phyloP scores from a whole-genome alignment of 129 eudicot species.

The Flaveria brownii region DNA sequence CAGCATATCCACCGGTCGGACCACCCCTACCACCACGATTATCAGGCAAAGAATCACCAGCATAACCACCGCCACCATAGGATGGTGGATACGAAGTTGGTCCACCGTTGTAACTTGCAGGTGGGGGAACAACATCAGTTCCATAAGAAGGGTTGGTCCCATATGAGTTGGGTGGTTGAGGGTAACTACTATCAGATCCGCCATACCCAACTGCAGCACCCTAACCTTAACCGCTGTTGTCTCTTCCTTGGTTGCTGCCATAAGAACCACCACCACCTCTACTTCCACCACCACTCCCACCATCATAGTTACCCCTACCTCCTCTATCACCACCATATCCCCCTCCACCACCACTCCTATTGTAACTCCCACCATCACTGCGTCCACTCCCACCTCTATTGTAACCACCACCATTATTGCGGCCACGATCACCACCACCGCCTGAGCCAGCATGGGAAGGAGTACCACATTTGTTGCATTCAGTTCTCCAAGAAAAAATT shows the following conservation, averaged over 20 bases:
- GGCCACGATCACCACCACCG: constrained; percentile 55
- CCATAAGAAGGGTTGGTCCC: constrained; percentile 62
- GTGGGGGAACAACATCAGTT: constrained; percentile 92
- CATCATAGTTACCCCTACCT: constrained; percentile 43
- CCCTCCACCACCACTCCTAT: constrained; percentile 55
- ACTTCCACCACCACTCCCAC: constrained; percentile 56
- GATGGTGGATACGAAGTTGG: constrained; percentile 92
- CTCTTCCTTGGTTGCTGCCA: constrained; percentile 71
- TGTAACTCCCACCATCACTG: constrained; percentile 54
- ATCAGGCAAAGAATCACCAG: constrained; percentile 58
- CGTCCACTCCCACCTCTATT: constrained; percentile 56
- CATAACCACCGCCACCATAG: constrained; percentile 74
- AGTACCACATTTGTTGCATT: constrained; percentile 91
- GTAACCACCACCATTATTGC: constrained; percentile 40
- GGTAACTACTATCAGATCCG: constrained; percentile 61
- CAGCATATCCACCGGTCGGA: constrained; percentile 65
- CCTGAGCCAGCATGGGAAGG: constrained; percentile 71
- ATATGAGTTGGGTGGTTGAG: constrained; percentile 57
- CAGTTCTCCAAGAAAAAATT: constrained; percentile 87
- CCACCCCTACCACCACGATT: constrained; percentile 78
- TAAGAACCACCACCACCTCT: constrained; percentile 64
- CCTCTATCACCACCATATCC: constrained; percentile 60
- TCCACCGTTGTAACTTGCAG: constrained; percentile 84
- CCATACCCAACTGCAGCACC: constrained; percentile 58
- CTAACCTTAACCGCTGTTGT: constrained; percentile 69